phyloP scores from a whole-genome alignment of 176 grass and related monocot genomes.

The Musa schizocarpa region DNA sequence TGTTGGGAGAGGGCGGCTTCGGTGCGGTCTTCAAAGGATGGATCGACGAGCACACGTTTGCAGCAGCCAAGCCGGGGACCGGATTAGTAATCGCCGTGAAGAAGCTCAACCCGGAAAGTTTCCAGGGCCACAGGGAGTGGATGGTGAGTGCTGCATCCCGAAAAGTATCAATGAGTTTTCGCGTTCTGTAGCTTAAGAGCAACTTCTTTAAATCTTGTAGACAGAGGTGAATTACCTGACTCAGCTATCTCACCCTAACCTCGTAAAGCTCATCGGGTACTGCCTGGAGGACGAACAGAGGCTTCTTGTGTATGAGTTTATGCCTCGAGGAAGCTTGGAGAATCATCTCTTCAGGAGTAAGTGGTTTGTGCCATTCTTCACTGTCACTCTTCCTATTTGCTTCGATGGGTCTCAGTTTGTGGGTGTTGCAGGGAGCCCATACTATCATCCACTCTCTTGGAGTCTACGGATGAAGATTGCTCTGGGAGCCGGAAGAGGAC shows the following conservation, averaged over 20 bases:
- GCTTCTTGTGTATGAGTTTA: slow-evolving; percentile 1
- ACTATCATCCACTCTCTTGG: background rate
- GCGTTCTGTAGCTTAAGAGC: background rate
- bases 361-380: background rate
- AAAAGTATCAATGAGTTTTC: no score
- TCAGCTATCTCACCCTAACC: slow-evolving; percentile 4
- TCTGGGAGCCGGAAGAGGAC: background rate
- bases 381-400: no score
- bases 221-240: background rate
- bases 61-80: slow-evolving; percentile 3
- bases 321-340: slow-evolving; percentile 8
- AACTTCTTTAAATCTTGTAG: slow-evolving; percentile 4
- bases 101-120: slow-evolving; percentile 5
- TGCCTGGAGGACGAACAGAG: slow-evolving; percentile 9
- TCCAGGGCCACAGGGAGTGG: slow-evolving; percentile 9
- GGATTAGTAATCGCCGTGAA: slow-evolving; percentile 2
- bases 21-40: slow-evolving; percentile 9
- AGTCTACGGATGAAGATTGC: background rate
- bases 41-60: background rate
- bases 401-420: background rate
- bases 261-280: slow-evolving; percentile 6
- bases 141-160: background rate
- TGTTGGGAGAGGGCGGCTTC: slow-evolving; percentile 3
- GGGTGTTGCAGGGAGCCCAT: background rate
- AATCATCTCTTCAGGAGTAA: slow-evolving; percentile 11